Evolutionary conservation across 1,284 basidiomycete genomes (phyloP).

Genomic region (Tilletia caries): DNA sequence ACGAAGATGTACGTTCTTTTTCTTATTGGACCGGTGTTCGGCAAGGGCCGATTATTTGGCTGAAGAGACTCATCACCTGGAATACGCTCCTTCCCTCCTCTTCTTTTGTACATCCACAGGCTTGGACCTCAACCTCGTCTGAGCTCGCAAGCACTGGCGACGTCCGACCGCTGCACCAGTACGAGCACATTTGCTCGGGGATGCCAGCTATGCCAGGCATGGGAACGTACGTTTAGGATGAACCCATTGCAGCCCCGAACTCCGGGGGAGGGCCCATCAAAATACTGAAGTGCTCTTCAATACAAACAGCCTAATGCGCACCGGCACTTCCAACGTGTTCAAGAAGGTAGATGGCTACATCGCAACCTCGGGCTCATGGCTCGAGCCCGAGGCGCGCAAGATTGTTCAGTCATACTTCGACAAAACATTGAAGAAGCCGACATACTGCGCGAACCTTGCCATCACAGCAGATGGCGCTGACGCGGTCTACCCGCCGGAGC

Average conservation of each 20-base stretch:
- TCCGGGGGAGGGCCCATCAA: too few relatives aligned
- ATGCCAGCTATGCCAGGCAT: not conserved
- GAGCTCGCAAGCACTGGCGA: too few relatives aligned
- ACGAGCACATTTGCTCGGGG: not conserved
- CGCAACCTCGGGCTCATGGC: not conserved
- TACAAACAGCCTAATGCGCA: not conserved
- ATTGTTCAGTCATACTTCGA: not conserved
- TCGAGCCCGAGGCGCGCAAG: not conserved
- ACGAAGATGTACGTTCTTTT: too few relatives aligned
- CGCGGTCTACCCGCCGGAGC: too few relatives aligned
- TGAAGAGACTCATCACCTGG: too few relatives aligned
- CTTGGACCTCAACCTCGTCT: too few relatives aligned
- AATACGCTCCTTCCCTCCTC: too few relatives aligned
- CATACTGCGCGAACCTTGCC: not conserved
- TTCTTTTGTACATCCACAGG: too few relatives aligned
- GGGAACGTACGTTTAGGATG: not conserved
- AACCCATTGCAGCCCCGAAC: too few relatives aligned
- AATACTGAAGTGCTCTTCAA: too few relatives aligned
- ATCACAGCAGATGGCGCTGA: not conserved
- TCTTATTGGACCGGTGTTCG: too few relatives aligned
- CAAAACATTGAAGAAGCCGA: not conserved
- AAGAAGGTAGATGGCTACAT: not conserved
- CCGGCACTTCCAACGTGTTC: not conserved
- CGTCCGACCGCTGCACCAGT: not conserved
- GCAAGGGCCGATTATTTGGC: too few relatives aligned